Percentiles rank a stretch among this genome's conserved stretches.
Evolutionary conservation across 2,329 filamentous ascomycete genomes (phyloP).

Genomic region (Tolypocladium sp.): DNA sequence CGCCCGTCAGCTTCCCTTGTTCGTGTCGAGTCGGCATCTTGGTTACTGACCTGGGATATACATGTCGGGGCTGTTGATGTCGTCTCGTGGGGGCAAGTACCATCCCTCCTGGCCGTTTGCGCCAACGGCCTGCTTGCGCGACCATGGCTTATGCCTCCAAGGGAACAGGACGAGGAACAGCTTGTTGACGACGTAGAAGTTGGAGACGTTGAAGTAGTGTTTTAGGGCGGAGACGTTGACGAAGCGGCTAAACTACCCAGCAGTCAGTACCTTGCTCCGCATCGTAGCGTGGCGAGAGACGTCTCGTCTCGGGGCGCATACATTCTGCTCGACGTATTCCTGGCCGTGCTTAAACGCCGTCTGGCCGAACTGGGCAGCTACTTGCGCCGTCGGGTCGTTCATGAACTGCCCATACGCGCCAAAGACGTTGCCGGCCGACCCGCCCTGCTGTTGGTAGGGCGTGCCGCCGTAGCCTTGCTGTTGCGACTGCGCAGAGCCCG

Average conservation of each 20-base stretch:
- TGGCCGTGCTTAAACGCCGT: slow-evolving; percentile 85
- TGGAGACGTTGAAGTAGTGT: slow-evolving; percentile 99
- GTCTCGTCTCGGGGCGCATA: slow-evolving; percentile 32
- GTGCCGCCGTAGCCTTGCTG: slow-evolving; percentile 58
- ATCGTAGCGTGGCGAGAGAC: too few relatives aligned
- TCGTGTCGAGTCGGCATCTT: too few relatives aligned
- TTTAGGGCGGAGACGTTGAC: slow-evolving; percentile 90
- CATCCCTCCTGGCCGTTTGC: slow-evolving; percentile 61
- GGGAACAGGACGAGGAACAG: slow-evolving; percentile 90
- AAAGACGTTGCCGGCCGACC: slow-evolving; percentile 43
- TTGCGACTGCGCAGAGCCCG: slow-evolving; percentile 58
- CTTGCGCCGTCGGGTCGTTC: slow-evolving; percentile 88
- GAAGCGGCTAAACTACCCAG: slow-evolving; percentile 51
- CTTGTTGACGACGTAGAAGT: slow-evolving; percentile 92
- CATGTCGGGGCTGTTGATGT: slow-evolving; percentile 98
- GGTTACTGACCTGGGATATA: slow-evolving; percentile 65
- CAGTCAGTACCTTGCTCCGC: slow-evolving; percentile 5
- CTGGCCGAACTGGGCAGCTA: slow-evolving; percentile 90
- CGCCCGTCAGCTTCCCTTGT: slow-evolving; percentile 11
- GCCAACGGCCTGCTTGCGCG: slow-evolving; percentile 71
- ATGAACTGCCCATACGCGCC: slow-evolving; percentile 86
- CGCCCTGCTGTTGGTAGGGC: slow-evolving; percentile 61
- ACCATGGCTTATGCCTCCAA: slow-evolving; percentile 97
- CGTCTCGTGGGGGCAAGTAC: slow-evolving; percentile 88
- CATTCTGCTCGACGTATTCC: slow-evolving; percentile 92